Base-by-base conservation (phyloP, 2,329 filamentous ascomycete genomes). In the Xylariaceae sp. region DNA sequence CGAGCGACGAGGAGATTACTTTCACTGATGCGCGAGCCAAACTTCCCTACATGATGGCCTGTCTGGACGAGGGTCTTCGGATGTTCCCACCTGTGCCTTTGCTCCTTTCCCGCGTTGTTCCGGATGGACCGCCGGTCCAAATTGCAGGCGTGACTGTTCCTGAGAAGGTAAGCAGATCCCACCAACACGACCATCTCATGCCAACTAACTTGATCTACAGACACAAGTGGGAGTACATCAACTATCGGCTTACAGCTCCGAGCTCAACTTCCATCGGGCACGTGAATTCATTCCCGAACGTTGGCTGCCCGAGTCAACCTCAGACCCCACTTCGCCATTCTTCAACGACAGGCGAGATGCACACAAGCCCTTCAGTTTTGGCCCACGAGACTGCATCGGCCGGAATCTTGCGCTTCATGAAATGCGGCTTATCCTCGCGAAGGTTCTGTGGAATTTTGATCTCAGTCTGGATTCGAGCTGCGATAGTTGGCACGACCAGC, bases 1-100 rank as follows among this genome's bases (percentile, higher is more conserved):
- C 70, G 53, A 73, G 70, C 6, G 73, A 71, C 45, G 69, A 73
- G 6, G 70, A 68, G 27, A 69, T 78, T 44, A 68, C 61, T 12
- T 67, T 79, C 22, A 60, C 67, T 4, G 75, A 56, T 38, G 53
- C 53, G n/a, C 52, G 53, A 27, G 35, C 50, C 9, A 58, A 43
- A 35, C 49, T 64, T 5, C 57, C 60, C 2, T 62, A 62, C 31
- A 51, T 63, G 53, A 48, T 57, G 27, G 60, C 56, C 42, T 62
- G 58, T 42, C 46, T 63, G 10, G 56, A 62, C 11, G 61, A 63
- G 39, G 60, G 44, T 1, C 44, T 62, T 14, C 59, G 61, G 1
- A 53, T 63, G 22, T 62, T 58, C 44, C 59, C 60, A 9, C 61
- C 61, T 38, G 55, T 62, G 18, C 61, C 61, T 2, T 11, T 59